Evolutionary conservation across 1,139 yeast genomes (phyloP), one percentile per base, ranked within the genome.

Genomic region (Candida labiduridarum): DNA sequence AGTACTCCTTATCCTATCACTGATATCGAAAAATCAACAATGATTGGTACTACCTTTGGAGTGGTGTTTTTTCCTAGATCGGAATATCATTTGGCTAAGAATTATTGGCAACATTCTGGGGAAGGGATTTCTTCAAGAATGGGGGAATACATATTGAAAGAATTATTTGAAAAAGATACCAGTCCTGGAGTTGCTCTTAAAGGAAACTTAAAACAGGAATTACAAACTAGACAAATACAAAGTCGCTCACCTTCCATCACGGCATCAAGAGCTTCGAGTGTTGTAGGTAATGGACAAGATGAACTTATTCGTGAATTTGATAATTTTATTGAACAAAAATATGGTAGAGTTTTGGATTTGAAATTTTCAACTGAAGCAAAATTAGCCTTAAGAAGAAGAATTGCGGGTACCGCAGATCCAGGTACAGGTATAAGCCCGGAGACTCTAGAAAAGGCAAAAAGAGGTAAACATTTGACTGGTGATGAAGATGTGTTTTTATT

Each of bases 31-130:
- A 76, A 72, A 50, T 78, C 83, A 1, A 79, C 79, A 52, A 75
- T 83, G 51, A 72, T 82, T 19, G 92, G 84, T 54, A 82, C 92
- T 7, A 79, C 80, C 46, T 80, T 92, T 50, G 88, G 94, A 0
- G 88, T 84, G 30, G 89, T 90, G 2, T 87, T 94, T 58, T 85
- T 87, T 60, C 89, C 89, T 0, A 72, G 76, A 2, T 63, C 69
- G 2, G 82, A 80, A 47, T 83, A 74, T 56, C 67, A 81, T 1
- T 65, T 87, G 5, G 94, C 95, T 33, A 91, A 90, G 64, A 84
- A 83, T 59, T 94, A 89, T 69, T 94, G 99, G 99, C 97, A 92
- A 65, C 97, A 92, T 62, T 77, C 96, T 0, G 99, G 99, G 31
- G 98, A 94, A 67, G 97, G 97, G 11, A 82, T 94, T 41, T 89